Conservation (phyloP, 352 stramenopile species). For the Globisporangium spinosum region DNA sequence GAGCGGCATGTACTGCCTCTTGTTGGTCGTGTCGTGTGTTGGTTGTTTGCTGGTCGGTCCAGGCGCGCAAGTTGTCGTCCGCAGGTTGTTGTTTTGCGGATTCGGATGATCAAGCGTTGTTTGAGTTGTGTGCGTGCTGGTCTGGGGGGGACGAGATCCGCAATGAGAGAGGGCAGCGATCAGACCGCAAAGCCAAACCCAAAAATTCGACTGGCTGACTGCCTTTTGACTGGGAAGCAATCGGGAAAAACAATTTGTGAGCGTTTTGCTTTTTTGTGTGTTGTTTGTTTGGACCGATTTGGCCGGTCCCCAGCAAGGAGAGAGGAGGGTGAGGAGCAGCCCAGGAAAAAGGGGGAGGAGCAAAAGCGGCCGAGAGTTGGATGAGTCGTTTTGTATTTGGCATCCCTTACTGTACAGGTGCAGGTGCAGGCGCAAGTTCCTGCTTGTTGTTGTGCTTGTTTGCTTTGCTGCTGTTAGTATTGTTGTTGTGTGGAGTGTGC, state of each 20-base stretch:
- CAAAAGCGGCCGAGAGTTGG: not conserved
- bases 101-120: not conserved
- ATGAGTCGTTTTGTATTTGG: not conserved
- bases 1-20: constrained; percentile 1
- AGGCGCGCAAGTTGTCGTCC: not conserved
- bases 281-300: not conserved
- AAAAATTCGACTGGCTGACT: constrained; percentile 3
- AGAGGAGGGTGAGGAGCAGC: not conserved
- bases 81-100: not conserved
- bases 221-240: not conserved
- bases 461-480: not conserved
- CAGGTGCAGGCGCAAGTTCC: not conserved
- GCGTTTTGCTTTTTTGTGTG: not conserved
- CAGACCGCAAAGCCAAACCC: not conserved
- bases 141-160: not conserved
- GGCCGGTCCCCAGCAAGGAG: too few species aligned
- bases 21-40: not conserved
- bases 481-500: not conserved
- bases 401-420: not conserved
- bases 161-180: constrained; percentile 4
- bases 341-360: not conserved
- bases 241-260: constrained; percentile 2
- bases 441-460: not conserved
- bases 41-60: not conserved
- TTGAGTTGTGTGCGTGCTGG: not conserved